Evolutionary conservation across 2,329 filamentous ascomycete genomes (phyloP), one percentile per base, ranked within the genome.

Genomic region (Fusarium sp.): DNA sequence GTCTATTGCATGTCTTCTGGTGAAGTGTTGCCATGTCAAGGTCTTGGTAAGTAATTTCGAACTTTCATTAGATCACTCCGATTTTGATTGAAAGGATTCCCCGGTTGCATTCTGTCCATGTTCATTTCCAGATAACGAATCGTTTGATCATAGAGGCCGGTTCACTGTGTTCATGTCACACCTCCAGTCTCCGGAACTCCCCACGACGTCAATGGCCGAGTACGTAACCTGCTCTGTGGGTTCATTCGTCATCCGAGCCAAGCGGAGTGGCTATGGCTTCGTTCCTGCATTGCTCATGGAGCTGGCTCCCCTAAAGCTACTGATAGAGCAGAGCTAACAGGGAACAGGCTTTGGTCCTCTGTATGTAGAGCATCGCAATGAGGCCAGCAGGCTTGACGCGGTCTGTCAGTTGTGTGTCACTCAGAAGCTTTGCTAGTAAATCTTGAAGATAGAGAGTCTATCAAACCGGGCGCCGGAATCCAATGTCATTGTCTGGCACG

Each of bases 231-330:
- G 68, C 60, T 68, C 68, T 57, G 64, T 75, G 69, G 74, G 59
- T 65, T 70, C 48, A 48, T 61, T 76, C 64, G 65, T 63, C 62
- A 70, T 60, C 68, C 67, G 51, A 52, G 63, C 62, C 42, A 62
- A 62, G 73, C 68, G 70, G 68, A 76, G 68, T 70, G 70, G 68
- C 62, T 74, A 68, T 59, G 65, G 64, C 75, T 75, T 78, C 57
- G 77, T 78, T 78, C 77, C 77, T 78, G 77, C 77, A 78, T 78
- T 61, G 72, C 75, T 75, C 59, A 77, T 65, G 73, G 68, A 72
- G 76, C 71, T 51, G 68, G 69, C 63, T 68, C 67, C 51, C 59
- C 61, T 47, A 58, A 55, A 41, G 50, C 56, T 58, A 70, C 74
- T 69, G 63, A 69, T 67, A 62, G 54, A 74, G 48, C 44, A 59